Evolutionary conservation across 2,329 filamentous ascomycete species (phyloP), one percentile per base, ranked within the genome.

Genomic region (Neofusicoccum umdonicola): DNA sequence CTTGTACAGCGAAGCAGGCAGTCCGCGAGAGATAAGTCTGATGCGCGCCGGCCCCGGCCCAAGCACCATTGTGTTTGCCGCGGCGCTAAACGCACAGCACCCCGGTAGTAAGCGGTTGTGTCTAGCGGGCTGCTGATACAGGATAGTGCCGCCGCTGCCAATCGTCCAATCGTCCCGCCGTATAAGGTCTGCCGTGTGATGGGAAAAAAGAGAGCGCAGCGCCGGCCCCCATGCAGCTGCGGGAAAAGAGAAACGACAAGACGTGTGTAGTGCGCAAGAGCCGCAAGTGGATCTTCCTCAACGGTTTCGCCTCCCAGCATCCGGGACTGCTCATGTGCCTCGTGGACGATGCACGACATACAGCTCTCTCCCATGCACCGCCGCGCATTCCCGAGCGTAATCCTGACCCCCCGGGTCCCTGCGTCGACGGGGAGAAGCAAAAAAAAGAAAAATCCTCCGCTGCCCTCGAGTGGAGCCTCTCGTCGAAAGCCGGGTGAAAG

Each of bases 251-350:
- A 19, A 45, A 17, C 17, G 8, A 34, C 27, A 31, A 31, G 41
- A 47, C 41, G 41, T 57, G 52, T 57, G n/a, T 41, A 17, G 41
- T 60, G 56, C 17, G 56, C 56, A 60, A 60, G 56, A 60, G 56
- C 41, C 56, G 41, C 56, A 60, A 41, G 31, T 60, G 56, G 56
- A 60, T 60, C 56, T 60, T 31, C 27, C 56, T 60, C 56, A 47
- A 60, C 56, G 56, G 27, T 47, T 45, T 56, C 51, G 39, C 54
- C 41, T 58, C 54, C 54, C 54, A 45, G 56, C 56, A 47, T 60
- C 11, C 56, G 56, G 56, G 42, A 37, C 19, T 47, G 42, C 39
- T 60, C 56, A 60, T 60, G 56, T 60, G 56, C 56, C 56, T 37
- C n/a, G 42, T 47, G 41, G 15, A 22, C 56, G 22, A 60, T 60